Evolutionary conservation across 208 protist species (phyloP).

Genomic region (Trichomonas tenax): DNA sequence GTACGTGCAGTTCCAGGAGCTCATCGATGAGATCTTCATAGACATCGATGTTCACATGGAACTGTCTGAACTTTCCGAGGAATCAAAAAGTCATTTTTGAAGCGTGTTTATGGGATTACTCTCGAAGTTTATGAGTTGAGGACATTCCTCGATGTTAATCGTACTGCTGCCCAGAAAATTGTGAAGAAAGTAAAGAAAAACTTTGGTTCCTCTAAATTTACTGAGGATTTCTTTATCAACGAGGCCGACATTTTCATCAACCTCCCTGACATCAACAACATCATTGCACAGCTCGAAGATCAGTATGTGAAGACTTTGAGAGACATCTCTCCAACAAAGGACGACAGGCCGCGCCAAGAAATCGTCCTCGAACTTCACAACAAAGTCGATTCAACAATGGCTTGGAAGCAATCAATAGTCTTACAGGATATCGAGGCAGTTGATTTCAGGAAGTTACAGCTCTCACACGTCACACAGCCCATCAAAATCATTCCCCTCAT

Average conservation of each 20-base stretch:
- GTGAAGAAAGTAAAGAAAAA: background rate
- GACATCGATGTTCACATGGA: background rate
- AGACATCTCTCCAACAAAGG: background rate
- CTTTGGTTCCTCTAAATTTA: background rate
- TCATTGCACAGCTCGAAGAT: background rate
- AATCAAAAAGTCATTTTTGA: background rate
- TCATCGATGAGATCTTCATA: background rate
- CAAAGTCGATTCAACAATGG: background rate
- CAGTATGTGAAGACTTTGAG: background rate
- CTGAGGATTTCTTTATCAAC: background rate
- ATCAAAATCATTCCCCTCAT: background rate
- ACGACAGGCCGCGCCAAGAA: background rate
- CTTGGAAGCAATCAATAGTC: conserved; percentile 12
- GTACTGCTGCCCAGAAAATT: background rate
- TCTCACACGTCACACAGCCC: background rate
- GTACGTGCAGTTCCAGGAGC: background rate
- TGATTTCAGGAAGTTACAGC: background rate
- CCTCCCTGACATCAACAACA: background rate
- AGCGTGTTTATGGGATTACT: background rate
- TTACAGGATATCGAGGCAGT: background rate
- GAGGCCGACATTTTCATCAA: background rate
- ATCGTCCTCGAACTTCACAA: background rate
- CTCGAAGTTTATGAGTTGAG: background rate
- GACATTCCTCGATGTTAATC: background rate
- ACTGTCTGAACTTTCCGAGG: background rate